Evolutionary conservation across 208 protist genomes (phyloP).

Genomic region (Leishmania tarentolae): DNA sequence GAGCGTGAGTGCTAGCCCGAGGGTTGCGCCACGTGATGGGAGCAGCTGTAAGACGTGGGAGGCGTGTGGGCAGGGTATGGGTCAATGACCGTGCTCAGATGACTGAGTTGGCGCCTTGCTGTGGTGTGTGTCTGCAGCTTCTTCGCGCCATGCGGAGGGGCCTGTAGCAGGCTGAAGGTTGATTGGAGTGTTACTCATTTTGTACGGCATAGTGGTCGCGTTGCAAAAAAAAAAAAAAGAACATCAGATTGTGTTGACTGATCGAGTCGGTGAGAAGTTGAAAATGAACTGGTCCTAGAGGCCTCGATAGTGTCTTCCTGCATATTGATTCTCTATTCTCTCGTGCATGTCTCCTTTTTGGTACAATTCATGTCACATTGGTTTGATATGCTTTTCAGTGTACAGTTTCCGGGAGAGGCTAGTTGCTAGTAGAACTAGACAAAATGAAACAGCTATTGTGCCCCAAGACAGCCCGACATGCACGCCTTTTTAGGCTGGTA

Average conservation of each 20-base stretch:
- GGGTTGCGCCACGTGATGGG: neutral
- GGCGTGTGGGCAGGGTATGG: neutral
- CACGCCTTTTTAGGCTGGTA: conserved; percentile 75
- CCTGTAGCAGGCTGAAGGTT: neutral
- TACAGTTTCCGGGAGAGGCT: too few relatives aligned
- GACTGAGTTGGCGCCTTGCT: neutral
- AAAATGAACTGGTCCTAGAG: neutral
- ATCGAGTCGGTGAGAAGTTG: neutral
- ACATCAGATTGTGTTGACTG: neutral
- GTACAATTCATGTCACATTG: neutral
- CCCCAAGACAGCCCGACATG: conserved; percentile 91
- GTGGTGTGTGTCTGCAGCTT: neutral
- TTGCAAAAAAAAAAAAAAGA: neutral
- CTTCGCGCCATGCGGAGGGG: neutral
- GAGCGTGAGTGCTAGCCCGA: neutral
- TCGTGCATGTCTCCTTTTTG: neutral
- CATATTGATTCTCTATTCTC: neutral
- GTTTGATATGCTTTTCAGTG: neutral
- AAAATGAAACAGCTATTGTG: conserved; percentile 83
- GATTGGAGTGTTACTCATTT: neutral
- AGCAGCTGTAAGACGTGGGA: neutral
- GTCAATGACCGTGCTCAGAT: neutral
- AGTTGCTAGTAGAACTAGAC: too few relatives aligned
- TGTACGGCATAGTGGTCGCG: neutral
- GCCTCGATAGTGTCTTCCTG: neutral